Base-by-base conservation (phyloP, 1,284 basidiomycete species). In the Naganishia cerealis region DNA sequence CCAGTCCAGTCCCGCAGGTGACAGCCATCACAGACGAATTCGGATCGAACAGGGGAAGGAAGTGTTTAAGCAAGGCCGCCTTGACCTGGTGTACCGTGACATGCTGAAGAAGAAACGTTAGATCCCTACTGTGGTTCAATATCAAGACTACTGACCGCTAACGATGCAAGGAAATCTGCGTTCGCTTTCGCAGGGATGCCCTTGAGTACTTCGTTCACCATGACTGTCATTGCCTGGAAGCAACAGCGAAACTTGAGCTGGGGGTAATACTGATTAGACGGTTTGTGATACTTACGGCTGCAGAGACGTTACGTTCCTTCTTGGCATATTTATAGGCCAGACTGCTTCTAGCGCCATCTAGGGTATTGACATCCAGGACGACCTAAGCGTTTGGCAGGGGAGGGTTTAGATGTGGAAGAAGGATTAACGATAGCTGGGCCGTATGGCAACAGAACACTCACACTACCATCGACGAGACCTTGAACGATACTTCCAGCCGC, bases 271-370 rank as follows among this genome's bases (percentile, higher is more conserved):
- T 24, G 1, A 62, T 7, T 24, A 50, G 46, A n/a, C 21, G 21
- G 46, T 24, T 24, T 24, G 15, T 50, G 12, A 57, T 67, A 65
- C 75, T 72, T 76, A 94, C 95, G 43, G 94, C 94, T 71, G 87
- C 85, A 24, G 87, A 86, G 38, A 91, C 87, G 0, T 92, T 95
- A 33, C 92, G 89, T 36, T 95, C 90, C 53, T 85, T 84, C 74
- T 87, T 87, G 0, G 94, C 87, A 9, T 93, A 89, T 29, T 84
- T 83, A 76, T 88, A 98, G 15, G 95, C 92, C 72, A 97, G 87
- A 63, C 87, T 90, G 68, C 90, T 91, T 82, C 95, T 94, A 3
- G 94, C 92, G 0, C 91, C 90, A 75, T 97, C 94, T 21, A 99
- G 81, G 8, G 88, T 88, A 4, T 91, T 90, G 67, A 88, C 85